Evolutionary conservation across 139 green algal genomes (phyloP).

Genomic region (Micromonas commoda): DNA sequence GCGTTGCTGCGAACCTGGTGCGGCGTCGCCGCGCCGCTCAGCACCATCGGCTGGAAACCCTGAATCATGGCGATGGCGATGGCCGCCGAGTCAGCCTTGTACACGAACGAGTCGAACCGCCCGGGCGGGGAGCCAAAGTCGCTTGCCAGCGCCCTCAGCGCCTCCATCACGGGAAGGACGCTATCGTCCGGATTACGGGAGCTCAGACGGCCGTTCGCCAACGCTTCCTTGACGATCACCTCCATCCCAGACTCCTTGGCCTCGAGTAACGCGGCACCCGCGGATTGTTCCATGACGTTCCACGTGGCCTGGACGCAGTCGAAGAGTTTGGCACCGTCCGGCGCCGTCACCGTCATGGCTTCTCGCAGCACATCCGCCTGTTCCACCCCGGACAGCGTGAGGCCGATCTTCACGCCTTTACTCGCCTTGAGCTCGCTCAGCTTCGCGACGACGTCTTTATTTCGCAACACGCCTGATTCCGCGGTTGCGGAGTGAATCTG

Average conservation of each 20-base stretch:
- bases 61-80: slow-evolving; percentile 37
- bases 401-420: slow-evolving; percentile 41
- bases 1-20: slow-evolving; percentile 41
- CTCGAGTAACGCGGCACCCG: slow-evolving; percentile 35
- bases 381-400: slow-evolving; percentile 42
- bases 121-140: slow-evolving; percentile 15
- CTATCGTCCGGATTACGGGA: slow-evolving; percentile 5
- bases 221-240: slow-evolving; percentile 57
- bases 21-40: slow-evolving; percentile 36
- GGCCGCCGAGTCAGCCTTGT: slow-evolving; percentile 36
- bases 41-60: slow-evolving; percentile 44
- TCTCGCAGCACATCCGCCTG: slow-evolving; percentile 33
- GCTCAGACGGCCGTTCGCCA: slow-evolving; percentile 52
- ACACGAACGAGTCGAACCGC: neutral
- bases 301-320: slow-evolving; percentile 53
- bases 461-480: slow-evolving; percentile 46
- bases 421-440: slow-evolving; percentile 38
- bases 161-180: neutral
- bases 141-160: slow-evolving; percentile 9
- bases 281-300: slow-evolving; percentile 52
- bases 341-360: slow-evolving; percentile 33
- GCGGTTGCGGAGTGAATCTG: slow-evolving; percentile 55
- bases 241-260: slow-evolving; percentile 41
- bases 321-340: slow-evolving; percentile 40
- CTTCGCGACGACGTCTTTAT: slow-evolving; percentile 40